Percentiles rank a stretch among this genome's conserved stretches.
Evolutionary conservation across 495 filamentous ascomycete species (phyloP).

Genomic region (Acidiella bohemica): DNA sequence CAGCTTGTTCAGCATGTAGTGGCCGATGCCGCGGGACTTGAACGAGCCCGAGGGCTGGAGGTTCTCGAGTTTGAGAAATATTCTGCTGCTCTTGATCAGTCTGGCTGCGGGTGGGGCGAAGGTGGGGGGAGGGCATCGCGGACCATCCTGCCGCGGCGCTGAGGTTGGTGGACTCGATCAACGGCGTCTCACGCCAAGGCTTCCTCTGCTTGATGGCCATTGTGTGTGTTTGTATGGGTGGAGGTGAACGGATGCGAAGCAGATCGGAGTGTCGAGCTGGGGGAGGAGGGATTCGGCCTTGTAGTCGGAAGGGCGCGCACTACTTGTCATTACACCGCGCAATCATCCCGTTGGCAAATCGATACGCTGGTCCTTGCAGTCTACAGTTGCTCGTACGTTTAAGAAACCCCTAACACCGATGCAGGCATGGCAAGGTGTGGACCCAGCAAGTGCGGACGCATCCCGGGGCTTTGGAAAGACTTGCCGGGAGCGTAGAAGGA

Average conservation of each 20-base stretch:
- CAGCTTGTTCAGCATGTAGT: conserved; percentile 52
- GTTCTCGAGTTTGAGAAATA: conserved; percentile 90
- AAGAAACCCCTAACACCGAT: no score
- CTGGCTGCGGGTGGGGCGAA: neutral
- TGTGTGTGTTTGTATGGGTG: neutral
- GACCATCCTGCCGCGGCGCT: conserved; percentile 64
- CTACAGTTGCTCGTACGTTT: no score
- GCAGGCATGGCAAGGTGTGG: no score
- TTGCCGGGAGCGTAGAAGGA: no score
- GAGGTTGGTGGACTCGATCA: conserved; percentile 52
- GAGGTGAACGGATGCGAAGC: neutral
- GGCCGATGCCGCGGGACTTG: conserved; percentile 82
- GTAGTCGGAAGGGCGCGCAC: no score
- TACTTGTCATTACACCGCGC: neutral
- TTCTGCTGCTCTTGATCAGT: conserved; percentile 31
- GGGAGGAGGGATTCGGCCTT: no score
- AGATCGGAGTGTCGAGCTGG: no score
- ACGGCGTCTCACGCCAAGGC: conserved; percentile 39
- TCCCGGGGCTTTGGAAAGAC: no score
- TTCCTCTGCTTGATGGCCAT: neutral
- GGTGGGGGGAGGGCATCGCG: conserved; percentile 14
- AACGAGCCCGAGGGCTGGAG: conserved; percentile 88
- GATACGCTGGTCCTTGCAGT: no score
- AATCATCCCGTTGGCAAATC: neutral
- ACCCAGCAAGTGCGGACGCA: no score